Evolutionary conservation across 768 basidiomycete species (phyloP).

Genomic region (Auricularia auricula-judae): DNA sequence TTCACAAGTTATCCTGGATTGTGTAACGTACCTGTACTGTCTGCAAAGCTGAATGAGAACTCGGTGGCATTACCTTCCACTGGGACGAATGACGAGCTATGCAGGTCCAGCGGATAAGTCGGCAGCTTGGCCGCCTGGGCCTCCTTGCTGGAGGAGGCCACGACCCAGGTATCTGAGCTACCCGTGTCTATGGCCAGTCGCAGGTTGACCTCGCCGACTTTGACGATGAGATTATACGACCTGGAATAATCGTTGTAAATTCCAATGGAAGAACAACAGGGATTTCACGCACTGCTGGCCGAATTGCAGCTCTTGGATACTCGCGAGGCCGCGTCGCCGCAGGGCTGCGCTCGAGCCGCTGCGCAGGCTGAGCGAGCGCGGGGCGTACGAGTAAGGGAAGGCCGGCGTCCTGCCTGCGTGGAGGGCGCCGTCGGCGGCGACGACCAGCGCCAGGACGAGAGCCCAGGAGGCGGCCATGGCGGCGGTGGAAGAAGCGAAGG

Average conservation of each 20-base stretch:
- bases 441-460: neutral
- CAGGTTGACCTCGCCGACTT: constrained; percentile 51
- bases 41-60: constrained; percentile 54
- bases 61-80: constrained; percentile 50
- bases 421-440: neutral
- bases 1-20: neutral
- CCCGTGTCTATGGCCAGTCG: constrained; percentile 66
- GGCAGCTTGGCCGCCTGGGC: constrained; percentile 48
- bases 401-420: neutral
- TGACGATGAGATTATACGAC: constrained; percentile 55
- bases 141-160: constrained; percentile 48
- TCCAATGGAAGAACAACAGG: too few species aligned
- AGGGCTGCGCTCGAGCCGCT: neutral
- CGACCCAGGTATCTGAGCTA: constrained; percentile 62
- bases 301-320: neutral
- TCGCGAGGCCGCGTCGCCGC: neutral
- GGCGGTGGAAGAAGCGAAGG: neutral
- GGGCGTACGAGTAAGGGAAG: neutral
- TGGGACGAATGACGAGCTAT: constrained; percentile 51
- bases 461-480: neutral
- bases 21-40: constrained; percentile 49
- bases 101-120: constrained; percentile 57
- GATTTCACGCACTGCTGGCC: neutral
- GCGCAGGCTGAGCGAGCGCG: neutral
- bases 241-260: constrained; percentile 22